Evolutionary conservation across 2,329 filamentous ascomycete species (phyloP).

Genomic region (Curvularia hawaiiensis): DNA sequence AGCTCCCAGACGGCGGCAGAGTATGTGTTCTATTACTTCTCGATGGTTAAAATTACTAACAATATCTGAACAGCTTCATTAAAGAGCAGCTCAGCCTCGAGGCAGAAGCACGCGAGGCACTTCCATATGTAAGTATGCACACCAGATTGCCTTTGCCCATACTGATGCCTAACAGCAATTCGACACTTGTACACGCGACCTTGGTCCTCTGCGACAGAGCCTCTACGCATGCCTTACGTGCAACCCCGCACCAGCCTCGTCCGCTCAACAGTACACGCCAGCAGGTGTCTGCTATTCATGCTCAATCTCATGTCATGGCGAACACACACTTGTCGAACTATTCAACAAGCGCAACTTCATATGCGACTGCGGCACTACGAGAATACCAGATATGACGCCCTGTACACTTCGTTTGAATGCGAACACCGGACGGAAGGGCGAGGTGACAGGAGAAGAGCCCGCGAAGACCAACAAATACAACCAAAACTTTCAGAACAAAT

Average conservation of each 20-base stretch:
- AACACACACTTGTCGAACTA: conserved; percentile 92
- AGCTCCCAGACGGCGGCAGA: conserved; percentile 61
- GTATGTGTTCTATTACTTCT: conserved; percentile 25
- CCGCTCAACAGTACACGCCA: conserved; percentile 67
- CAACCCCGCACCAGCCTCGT: conserved; percentile 74
- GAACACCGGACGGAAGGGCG: conserved; percentile 74
- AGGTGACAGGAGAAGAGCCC: conserved; percentile 76
- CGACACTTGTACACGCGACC: conserved; percentile 87
- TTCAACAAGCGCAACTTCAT: conserved; percentile 96
- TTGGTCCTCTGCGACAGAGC: conserved; percentile 84
- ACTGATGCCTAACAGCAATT: conserved; percentile 69
- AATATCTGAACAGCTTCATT: conserved; percentile 69
- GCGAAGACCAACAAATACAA: conserved; percentile 84
- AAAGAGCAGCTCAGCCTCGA: conserved; percentile 88
- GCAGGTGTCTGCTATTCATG: conserved; percentile 96
- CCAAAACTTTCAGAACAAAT: conserved; percentile 90
- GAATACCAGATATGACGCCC: conserved; percentile 70
- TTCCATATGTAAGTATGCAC: conserved; percentile 75
- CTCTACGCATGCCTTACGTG: conserved; percentile 95
- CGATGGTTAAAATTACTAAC: background rate
- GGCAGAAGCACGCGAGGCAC: conserved; percentile 89
- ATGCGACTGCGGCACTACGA: conserved; percentile 92
- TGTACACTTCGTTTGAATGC: conserved; percentile 78
- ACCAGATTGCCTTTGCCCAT: conserved; percentile 3
- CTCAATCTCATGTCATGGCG: conserved; percentile 94